A percentile compares a stretch with the other conserved stretches of the same genome.
Evolutionary conservation across 257 asterid species (phyloP).

Genomic region (Fraxinus pennsylvanica): DNA sequence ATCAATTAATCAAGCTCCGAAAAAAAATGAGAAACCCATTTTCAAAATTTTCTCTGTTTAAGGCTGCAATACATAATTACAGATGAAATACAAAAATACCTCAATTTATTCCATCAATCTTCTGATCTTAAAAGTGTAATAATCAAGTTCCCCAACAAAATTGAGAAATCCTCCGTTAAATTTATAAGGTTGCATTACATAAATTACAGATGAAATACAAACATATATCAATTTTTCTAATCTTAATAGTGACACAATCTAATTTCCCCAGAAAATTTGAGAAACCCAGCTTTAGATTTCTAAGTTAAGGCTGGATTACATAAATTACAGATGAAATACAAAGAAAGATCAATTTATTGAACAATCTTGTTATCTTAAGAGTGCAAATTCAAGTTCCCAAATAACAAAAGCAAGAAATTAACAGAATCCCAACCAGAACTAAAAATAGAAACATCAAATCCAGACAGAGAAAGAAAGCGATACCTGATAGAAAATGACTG

Average conservation of each 20-base stretch:
- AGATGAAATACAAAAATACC: background rate
- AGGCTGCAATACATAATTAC: background rate
- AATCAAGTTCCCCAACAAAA: background rate
- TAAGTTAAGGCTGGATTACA: background rate
- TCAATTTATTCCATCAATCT: background rate
- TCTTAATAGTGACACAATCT: background rate
- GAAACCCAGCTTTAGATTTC: background rate
- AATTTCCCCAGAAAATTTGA: background rate
- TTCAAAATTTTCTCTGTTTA: background rate
- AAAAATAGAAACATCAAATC: background rate
- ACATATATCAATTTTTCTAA: background rate
- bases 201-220: background rate
- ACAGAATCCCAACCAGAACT: conserved; percentile 20
- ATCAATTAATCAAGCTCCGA: background rate
- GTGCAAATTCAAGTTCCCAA: background rate
- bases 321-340: background rate
- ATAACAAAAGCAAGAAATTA: conserved; percentile 19
- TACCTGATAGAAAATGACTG: conserved; percentile 21
- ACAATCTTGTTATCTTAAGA: background rate
- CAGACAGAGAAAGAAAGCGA: conserved; percentile 15
- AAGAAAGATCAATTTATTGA: background rate
- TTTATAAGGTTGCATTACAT: background rate
- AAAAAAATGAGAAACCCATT: background rate
- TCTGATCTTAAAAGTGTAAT: background rate
- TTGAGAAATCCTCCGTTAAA: background rate